These are phyloP conservation scores for Fomitopsis serialis DNA, from an alignment of 768 basidiomycete species.

Conservation along the genomic window DNA sequence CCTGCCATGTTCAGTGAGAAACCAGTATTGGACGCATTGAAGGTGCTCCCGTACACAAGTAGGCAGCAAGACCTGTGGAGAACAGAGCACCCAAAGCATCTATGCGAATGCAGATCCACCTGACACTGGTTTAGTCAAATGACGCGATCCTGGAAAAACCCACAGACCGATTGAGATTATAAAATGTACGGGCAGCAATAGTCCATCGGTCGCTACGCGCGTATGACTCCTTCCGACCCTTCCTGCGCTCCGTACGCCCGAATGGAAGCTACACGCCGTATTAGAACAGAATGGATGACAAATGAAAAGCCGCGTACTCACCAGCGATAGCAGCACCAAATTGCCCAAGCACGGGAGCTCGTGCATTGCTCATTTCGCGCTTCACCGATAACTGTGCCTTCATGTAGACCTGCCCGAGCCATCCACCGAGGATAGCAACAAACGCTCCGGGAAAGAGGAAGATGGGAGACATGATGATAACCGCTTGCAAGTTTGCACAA, in stretches of 20 bases:
- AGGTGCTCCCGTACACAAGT: conserved; percentile 43
- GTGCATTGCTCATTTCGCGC: conserved; percentile 49
- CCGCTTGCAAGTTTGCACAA: conserved; percentile 30
- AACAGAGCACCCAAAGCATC: conserved; percentile 52
- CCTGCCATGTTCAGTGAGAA: conserved; percentile 39
- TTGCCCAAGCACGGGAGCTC: conserved; percentile 45
- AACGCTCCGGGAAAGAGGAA: conserved; percentile 36
- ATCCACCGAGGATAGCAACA: conserved; percentile 33
- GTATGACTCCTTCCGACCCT: conserved; percentile 35
- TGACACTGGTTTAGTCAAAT: conserved; percentile 2
- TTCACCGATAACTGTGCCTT: conserved; percentile 54
- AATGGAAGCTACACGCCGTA: conserved; percentile 33
- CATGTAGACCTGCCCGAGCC: conserved; percentile 50
- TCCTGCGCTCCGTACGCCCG: conserved; percentile 53
- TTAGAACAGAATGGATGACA: too few relatives aligned
- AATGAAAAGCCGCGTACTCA: conserved; percentile 27
- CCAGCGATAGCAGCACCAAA: conserved; percentile 52
- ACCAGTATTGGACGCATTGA: conserved; percentile 36
- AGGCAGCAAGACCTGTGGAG: conserved; percentile 44
- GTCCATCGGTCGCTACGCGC: conserved; percentile 43
- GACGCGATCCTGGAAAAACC: background rate
- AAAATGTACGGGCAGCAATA: conserved; percentile 37
- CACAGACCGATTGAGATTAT: conserved; percentile 35
- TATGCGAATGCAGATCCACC: conserved; percentile 47
- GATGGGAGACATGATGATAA: conserved; percentile 34